Percentiles rank a stretch among this genome's conserved stretches.
Evolutionary conservation across 768 basidiomycete genomes (phyloP).

Genomic region (Mycena filopes): DNA sequence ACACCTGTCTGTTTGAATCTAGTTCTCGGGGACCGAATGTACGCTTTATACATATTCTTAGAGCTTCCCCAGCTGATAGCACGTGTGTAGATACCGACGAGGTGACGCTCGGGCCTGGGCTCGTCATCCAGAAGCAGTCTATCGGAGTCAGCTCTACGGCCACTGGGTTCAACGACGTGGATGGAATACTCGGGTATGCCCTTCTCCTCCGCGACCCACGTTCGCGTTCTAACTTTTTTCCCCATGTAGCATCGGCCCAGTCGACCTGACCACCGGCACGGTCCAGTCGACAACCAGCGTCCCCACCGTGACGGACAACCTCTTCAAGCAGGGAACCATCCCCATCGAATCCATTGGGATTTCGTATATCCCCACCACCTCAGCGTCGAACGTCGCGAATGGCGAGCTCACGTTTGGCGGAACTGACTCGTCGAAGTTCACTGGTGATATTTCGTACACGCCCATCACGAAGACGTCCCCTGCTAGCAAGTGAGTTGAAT

Average conservation of each 20-base stretch:
- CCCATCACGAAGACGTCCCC: conserved; percentile 59
- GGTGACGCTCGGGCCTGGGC: conserved; percentile 52
- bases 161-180: conserved; percentile 56
- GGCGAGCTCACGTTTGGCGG: conserved; percentile 69
- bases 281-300: conserved; percentile 50
- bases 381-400: conserved; percentile 45
- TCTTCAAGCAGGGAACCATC: conserved; percentile 60
- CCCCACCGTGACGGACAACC: conserved; percentile 69
- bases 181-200: conserved; percentile 66
- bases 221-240: conserved; percentile 1
- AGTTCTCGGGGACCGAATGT: conserved; percentile 65
- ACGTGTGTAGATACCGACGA: conserved; percentile 56
- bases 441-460: conserved; percentile 47
- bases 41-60: conserved; percentile 8
- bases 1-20: not conserved
- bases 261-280: conserved; percentile 58
- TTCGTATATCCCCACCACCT: conserved; percentile 61
- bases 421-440: conserved; percentile 58
- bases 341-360: conserved; percentile 58
- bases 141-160: conserved; percentile 59
- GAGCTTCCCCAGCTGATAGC: not conserved
- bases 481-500: conserved; percentile 51
- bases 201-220: not conserved
- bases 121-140: conserved; percentile 58
- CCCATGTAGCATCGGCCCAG: conserved; percentile 57